Conservation (phyloP, 768 basidiomycete species). For the Punctularia strigosozonata region DNA sequence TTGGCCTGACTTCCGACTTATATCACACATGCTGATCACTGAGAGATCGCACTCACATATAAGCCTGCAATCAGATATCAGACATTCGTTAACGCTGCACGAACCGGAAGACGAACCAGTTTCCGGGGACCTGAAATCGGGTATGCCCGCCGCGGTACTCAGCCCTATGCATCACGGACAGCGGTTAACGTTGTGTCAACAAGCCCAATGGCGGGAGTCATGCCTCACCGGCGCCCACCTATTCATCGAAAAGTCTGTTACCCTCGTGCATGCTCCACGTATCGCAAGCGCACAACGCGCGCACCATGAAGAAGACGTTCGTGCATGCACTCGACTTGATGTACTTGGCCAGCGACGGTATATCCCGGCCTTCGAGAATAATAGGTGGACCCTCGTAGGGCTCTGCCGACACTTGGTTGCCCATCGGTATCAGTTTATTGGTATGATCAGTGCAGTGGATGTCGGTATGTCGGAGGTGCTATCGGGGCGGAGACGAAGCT, state of each 20-base stretch:
- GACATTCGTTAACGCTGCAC: not conserved
- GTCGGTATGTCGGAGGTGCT: too few relatives aligned
- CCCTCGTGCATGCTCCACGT: too few relatives aligned
- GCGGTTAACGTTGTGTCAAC: not conserved
- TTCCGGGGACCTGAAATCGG: slow-evolving; percentile 43
- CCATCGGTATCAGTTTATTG: too few relatives aligned
- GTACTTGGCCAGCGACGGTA: slow-evolving; percentile 45
- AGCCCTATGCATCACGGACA: slow-evolving; percentile 17
- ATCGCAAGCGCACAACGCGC: slow-evolving; percentile 11
- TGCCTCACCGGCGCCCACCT: slow-evolving; percentile 59
- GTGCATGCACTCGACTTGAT: slow-evolving; percentile 58
- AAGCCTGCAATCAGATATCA: slow-evolving; percentile 27
- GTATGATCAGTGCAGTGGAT: too few relatives aligned
- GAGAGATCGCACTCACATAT: slow-evolving; percentile 29
- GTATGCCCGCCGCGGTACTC: slow-evolving; percentile 32
- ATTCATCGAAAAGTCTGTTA: slow-evolving; percentile 9
- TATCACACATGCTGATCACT: not conserved
- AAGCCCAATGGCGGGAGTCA: not conserved
- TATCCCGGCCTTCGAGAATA: slow-evolving; percentile 23
- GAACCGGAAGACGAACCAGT: slow-evolving; percentile 42
- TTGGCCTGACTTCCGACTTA: slow-evolving; percentile 45
- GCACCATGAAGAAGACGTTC: slow-evolving; percentile 65
- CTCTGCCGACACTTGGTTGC: too few relatives aligned
- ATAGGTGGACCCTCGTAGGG: slow-evolving; percentile 5
- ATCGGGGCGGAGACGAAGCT: too few relatives aligned